Conservation (phyloP, 164 flowering plant genomes). For the Kalanchoe fedtschenkoi region DNA sequence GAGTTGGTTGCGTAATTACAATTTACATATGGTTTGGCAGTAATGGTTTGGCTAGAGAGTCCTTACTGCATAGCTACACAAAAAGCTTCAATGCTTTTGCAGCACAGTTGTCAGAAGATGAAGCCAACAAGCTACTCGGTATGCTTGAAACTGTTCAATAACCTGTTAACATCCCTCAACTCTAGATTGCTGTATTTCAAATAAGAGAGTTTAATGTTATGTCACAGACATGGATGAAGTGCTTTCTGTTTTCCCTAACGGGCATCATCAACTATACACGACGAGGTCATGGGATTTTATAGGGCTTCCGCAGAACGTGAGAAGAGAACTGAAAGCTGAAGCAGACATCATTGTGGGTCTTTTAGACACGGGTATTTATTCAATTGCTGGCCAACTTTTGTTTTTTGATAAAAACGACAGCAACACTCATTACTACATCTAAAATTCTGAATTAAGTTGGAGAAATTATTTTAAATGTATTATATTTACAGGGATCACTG, state of each 20-base stretch:
- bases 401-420: too few relatives aligned
- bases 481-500: slow-evolving; percentile 46
- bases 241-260: slow-evolving; percentile 39
- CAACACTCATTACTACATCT: too few relatives aligned
- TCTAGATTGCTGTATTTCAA: background rate
- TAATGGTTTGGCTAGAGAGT: slow-evolving; percentile 28
- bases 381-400: too few relatives aligned
- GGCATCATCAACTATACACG: slow-evolving; percentile 51
- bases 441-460: background rate
- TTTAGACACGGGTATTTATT: slow-evolving; percentile 50
- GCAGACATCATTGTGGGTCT: slow-evolving; percentile 51
- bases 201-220: background rate
- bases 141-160: too few relatives aligned
- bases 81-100: slow-evolving; percentile 66
- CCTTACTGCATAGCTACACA: slow-evolving; percentile 51
- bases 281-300: slow-evolving; percentile 81
- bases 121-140: slow-evolving; percentile 32
- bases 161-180: background rate
- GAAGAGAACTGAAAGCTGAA: slow-evolving; percentile 31
- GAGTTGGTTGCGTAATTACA: background rate
- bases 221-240: slow-evolving; percentile 39
- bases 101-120: slow-evolving; percentile 43
- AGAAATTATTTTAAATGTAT: background rate
- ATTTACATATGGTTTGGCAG: slow-evolving; percentile 20
- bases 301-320: slow-evolving; percentile 36